phyloP scores from a whole-genome alignment of 1,284 basidiomycete genomes.

The Salmacisia buchloeana region DNA sequence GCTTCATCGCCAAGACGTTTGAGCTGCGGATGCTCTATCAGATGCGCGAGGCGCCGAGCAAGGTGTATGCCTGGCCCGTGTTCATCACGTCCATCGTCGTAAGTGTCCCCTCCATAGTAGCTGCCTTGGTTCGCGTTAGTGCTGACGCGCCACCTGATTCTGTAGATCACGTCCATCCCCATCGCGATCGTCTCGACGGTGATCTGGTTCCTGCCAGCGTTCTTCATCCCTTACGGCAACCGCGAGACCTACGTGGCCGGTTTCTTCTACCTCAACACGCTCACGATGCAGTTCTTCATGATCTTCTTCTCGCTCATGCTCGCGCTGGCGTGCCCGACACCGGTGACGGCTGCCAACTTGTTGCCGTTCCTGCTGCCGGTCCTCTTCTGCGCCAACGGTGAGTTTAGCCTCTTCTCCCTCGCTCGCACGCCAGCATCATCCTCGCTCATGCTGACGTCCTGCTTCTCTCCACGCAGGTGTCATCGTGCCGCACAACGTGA shows the following conservation, averaged over 20 bases:
- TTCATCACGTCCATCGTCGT: conserved; percentile 29
- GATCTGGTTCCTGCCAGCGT: conserved; percentile 45
- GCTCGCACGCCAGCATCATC: background rate
- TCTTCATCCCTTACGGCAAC: conserved; percentile 37
- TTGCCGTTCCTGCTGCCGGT: conserved; percentile 47
- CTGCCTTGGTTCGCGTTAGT: background rate
- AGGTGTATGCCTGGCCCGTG: conserved; percentile 35
- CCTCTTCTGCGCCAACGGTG: conserved; percentile 50
- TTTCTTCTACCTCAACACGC: conserved; percentile 35
- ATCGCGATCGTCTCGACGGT: conserved; percentile 39
- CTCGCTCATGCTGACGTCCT: background rate
- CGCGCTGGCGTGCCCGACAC: conserved; percentile 40
- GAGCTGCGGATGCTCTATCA: conserved; percentile 33
- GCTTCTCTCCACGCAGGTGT: conserved; percentile 12
- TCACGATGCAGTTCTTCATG: conserved; percentile 26
- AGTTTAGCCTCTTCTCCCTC: background rate
- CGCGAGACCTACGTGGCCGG: conserved; percentile 28
- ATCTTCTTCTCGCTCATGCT: conserved; percentile 40
- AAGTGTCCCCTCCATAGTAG: background rate
- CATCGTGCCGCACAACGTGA: conserved; percentile 33
- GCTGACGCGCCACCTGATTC: background rate
- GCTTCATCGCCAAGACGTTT: conserved; percentile 37
- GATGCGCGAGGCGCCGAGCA: conserved; percentile 29
- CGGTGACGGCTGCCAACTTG: conserved; percentile 41
- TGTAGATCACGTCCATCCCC: conserved; percentile 21